Evolutionary conservation across 371 early-diverging fungal species (phyloP).

Genomic region (Mortierella sp.): DNA sequence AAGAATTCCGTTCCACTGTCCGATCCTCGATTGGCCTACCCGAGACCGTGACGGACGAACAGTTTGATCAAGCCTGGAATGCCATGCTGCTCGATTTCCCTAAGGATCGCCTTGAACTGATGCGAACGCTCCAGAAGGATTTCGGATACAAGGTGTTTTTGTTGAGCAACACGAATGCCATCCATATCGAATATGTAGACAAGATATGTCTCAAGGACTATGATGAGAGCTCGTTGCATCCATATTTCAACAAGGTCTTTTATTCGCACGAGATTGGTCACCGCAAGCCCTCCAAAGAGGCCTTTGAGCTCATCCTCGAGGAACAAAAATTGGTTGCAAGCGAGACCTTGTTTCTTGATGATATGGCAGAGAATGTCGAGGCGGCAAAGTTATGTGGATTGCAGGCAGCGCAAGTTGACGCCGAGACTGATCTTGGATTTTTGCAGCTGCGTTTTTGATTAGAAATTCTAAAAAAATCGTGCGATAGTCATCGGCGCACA

Average conservation of each 20-base stretch:
- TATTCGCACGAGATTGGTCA: conserved; percentile 44
- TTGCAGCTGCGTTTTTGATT: conserved; percentile 43
- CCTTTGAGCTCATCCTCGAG: conserved; percentile 42
- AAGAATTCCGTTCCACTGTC: conserved; percentile 26
- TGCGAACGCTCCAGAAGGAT: conserved; percentile 34
- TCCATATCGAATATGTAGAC: conserved; percentile 45
- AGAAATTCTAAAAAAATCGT: not conserved
- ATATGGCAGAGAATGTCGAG: conserved; percentile 47
- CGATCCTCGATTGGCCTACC: conserved; percentile 35
- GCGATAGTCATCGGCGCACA: no score
- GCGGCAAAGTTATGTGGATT: conserved; percentile 45
- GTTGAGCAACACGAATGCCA: conserved; percentile 49
- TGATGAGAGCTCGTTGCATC: conserved; percentile 19
- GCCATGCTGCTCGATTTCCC: conserved; percentile 50
- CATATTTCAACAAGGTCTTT: conserved; percentile 45
- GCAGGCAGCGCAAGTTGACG: conserved; percentile 50
- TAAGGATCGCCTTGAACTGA: conserved; percentile 42
- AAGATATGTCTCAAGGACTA: conserved; percentile 32
- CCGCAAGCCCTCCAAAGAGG: conserved; percentile 46
- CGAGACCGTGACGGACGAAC: conserved; percentile 33
- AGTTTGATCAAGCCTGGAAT: conserved; percentile 50
- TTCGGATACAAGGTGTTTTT: conserved; percentile 43
- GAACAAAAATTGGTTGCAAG: conserved; percentile 21
- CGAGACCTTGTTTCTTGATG: conserved; percentile 46
- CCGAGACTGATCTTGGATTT: conserved; percentile 44